These are phyloP conservation scores for Candida ponderosae DNA, from an alignment of 805 yeast species.

Conservation along the genomic window DNA sequence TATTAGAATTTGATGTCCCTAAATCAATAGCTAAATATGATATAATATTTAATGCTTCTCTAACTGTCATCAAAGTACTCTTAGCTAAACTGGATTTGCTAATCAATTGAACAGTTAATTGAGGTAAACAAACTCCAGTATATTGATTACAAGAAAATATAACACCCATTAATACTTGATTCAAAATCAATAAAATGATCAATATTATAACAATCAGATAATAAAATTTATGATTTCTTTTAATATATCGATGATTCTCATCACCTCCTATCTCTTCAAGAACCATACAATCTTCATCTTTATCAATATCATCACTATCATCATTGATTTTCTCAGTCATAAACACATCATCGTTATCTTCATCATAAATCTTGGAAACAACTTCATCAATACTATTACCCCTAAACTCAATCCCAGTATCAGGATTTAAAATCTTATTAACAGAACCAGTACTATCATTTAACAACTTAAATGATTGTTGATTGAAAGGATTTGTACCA, in stretches of 20 bases:
- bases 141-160: constrained; percentile 25
- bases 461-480: background rate
- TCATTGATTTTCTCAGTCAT: background rate
- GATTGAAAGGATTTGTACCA: background rate
- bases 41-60: constrained; percentile 35
- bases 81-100: constrained; percentile 29
- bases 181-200: background rate
- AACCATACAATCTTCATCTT: background rate
- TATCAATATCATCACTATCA: background rate
- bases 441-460: background rate
- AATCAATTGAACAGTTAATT: constrained; percentile 30
- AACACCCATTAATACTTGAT: constrained; percentile 11
- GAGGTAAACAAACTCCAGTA: constrained; percentile 31
- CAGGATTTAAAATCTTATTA: background rate
- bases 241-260: background rate
- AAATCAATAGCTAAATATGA: constrained; percentile 40
- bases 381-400: constrained; percentile 4
- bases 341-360: background rate
- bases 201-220: background rate
- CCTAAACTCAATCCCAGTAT: background rate
- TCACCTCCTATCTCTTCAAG: background rate
- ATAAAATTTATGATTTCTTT: background rate
- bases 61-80: constrained; percentile 24
- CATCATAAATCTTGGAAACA: background rate
- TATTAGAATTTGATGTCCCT: constrained; percentile 15